phyloP scores from a whole-genome alignment of 2,329 filamentous ascomycete genomes.

The Phyllosticta paracitricarpa region DNA sequence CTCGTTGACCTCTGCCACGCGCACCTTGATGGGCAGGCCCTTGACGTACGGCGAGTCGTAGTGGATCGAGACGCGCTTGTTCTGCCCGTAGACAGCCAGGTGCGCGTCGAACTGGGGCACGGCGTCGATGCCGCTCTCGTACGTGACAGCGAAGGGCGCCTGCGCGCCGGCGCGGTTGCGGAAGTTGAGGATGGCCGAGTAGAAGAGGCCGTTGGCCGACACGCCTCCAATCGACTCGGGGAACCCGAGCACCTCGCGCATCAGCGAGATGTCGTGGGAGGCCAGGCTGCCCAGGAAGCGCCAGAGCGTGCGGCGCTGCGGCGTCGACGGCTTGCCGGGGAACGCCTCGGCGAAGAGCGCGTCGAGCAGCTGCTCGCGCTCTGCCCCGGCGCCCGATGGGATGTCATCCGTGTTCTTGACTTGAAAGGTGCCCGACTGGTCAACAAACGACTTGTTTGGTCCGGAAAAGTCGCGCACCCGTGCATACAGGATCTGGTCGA shows the following conservation, averaged over 20 bases:
- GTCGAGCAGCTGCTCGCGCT: conserved; percentile 17
- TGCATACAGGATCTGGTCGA: conserved; percentile 47
- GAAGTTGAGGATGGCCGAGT: conserved; percentile 5
- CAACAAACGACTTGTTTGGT: conserved; percentile 41
- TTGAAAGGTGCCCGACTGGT: conserved; percentile 40
- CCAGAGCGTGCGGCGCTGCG: conserved; percentile 23
- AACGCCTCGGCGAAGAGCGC: conserved; percentile 26
- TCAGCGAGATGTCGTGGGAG: conserved; percentile 28
- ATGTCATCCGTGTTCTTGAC: conserved; percentile 33
- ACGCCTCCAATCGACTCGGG: conserved; percentile 6
- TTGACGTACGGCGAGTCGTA: conserved; percentile 52
- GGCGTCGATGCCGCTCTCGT: conserved; percentile 46
- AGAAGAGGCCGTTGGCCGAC: conserved; percentile 5
- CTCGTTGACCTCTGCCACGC: conserved; percentile 35
- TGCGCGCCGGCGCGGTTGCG: background rate
- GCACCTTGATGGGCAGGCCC: conserved; percentile 42
- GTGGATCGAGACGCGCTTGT: conserved; percentile 45
- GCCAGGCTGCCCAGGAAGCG: conserved; percentile 40
- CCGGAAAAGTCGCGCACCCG: conserved; percentile 45
- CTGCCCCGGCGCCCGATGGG: conserved; percentile 16
- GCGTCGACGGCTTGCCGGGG: conserved; percentile 17
- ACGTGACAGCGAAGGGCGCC: conserved; percentile 45
- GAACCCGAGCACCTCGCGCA: conserved; percentile 7
- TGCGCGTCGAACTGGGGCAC: conserved; percentile 46
- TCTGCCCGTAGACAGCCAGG: conserved; percentile 42